Evolutionary conservation across 179 eudicot species (phyloP).

Genomic region (Drosera spatulata): DNA sequence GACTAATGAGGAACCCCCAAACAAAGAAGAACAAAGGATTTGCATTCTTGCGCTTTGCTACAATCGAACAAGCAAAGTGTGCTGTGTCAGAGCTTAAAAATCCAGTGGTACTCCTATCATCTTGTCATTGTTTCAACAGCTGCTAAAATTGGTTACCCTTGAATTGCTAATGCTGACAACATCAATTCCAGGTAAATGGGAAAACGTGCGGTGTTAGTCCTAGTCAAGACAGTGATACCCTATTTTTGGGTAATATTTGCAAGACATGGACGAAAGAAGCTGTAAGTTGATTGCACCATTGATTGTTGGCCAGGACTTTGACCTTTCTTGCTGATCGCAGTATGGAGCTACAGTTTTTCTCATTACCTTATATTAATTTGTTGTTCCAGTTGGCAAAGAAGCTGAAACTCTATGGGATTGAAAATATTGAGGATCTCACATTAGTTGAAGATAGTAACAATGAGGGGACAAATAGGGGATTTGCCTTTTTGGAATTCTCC

Average conservation of each 20-base stretch:
- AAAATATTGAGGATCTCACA: constrained; percentile 76
- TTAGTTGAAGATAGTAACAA: constrained; percentile 84
- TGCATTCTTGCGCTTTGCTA: constrained; percentile 93
- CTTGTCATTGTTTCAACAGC: constrained; percentile 30
- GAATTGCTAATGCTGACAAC: constrained; percentile 24
- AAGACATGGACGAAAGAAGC: constrained; percentile 95
- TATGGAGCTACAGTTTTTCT: constrained; percentile 26
- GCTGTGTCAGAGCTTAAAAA: constrained; percentile 80
- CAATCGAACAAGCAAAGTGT: constrained; percentile 90
- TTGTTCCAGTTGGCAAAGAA: constrained; percentile 83
- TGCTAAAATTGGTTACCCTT: constrained; percentile 18
- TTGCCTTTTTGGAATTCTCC: constrained; percentile 90
- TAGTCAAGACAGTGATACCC: constrained; percentile 91
- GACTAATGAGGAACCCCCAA: constrained; percentile 90
- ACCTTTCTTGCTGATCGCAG: constrained; percentile 17
- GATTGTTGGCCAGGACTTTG: constrained; percentile 13
- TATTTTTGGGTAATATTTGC: constrained; percentile 94
- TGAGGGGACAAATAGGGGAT: constrained; percentile 80
- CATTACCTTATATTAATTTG: constrained; percentile 30
- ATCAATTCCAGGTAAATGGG: constrained; percentile 80
- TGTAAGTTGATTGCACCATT: constrained; percentile 55
- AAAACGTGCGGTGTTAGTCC: constrained; percentile 91
- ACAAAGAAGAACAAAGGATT: constrained; percentile 97
- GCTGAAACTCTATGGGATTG: constrained; percentile 76
- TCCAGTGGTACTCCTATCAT: constrained; percentile 71